phyloP scores from a whole-genome alignment of 306 rosid species.

The Vigna trinervia region DNA sequence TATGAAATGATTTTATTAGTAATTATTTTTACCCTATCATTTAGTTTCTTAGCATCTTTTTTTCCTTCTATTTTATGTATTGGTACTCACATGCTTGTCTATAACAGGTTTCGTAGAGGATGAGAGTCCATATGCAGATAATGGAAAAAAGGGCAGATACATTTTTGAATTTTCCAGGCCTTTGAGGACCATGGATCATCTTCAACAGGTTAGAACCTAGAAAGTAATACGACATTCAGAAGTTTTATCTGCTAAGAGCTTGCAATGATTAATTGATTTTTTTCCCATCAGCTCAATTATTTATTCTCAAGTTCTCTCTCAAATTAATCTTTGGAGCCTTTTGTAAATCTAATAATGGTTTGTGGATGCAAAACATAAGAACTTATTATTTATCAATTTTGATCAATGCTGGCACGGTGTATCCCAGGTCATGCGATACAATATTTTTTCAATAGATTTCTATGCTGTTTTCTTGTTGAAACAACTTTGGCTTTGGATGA shows the following conservation, averaged over 20 bases:
- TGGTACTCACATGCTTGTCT: conserved; percentile 22
- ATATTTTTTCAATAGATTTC: conserved; percentile 6
- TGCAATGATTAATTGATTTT: conserved; percentile 15
- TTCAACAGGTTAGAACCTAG: conserved; percentile 88
- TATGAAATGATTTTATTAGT: too few species aligned
- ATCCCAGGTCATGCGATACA: conserved; percentile 7
- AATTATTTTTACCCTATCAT: neutral
- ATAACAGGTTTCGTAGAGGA: conserved; percentile 79
- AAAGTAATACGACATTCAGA: conserved; percentile 39
- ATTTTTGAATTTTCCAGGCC: conserved; percentile 93
- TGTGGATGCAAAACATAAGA: conserved; percentile 10
- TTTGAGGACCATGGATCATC: conserved; percentile 91
- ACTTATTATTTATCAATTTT: conserved; percentile 24
- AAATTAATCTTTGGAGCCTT: conserved; percentile 14
- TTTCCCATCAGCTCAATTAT: conserved; percentile 24
- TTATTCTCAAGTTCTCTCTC: conserved; percentile 28
- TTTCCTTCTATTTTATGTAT: conserved; percentile 3
- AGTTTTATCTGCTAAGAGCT: conserved; percentile 34
- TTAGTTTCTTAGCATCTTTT: conserved; percentile 16
- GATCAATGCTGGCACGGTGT: neutral
- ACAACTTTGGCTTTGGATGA: conserved; percentile 28
- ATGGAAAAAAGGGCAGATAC: conserved; percentile 80
- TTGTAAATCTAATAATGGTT: conserved; percentile 30
- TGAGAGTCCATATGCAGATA: conserved; percentile 82
- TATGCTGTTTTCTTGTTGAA: conserved; percentile 16